Conservation (phyloP, 75 land plant species). For the Ceratopteris richardii region DNA sequence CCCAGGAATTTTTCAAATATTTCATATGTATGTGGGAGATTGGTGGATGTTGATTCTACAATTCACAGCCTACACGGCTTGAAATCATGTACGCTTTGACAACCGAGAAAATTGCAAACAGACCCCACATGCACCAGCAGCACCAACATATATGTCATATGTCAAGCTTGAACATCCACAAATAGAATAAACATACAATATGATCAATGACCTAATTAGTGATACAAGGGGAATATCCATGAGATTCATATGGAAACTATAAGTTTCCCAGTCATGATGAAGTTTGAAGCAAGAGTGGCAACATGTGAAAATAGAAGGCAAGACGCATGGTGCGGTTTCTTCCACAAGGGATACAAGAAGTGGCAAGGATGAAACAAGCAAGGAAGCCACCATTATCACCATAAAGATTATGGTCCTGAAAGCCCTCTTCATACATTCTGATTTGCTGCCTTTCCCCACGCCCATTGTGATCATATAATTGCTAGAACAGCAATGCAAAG, state of each 20-base stretch:
- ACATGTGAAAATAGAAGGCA: constrained; percentile 54
- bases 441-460: constrained; percentile 31
- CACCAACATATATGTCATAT: constrained; percentile 72
- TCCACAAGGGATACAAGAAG: constrained; percentile 66
- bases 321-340: constrained; percentile 30
- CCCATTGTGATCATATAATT: too few species aligned
- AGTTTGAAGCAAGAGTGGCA: constrained; percentile 37
- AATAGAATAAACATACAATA: constrained; percentile 67
- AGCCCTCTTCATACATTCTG: constrained; percentile 44
- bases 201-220: constrained; percentile 52
- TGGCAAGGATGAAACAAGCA: constrained; percentile 53
- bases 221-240: constrained; percentile 82
- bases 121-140: constrained; percentile 43
- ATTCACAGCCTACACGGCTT: too few species aligned
- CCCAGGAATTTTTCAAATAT: constrained; percentile 51
- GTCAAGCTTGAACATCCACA: constrained; percentile 67
- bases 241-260: constrained; percentile 61
- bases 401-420: constrained; percentile 63
- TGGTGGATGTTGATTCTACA: constrained; percentile 8
- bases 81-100: constrained; percentile 62
- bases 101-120: constrained; percentile 42
- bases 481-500: too few species aligned
- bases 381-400: constrained; percentile 69
- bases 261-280: constrained; percentile 42
- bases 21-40: constrained; percentile 19